A percentile compares a stretch with the other conserved stretches of the same genome.
Evolutionary conservation across 1,284 basidiomycete genomes (phyloP).

Genomic region (Hypsizygus ulmarius): DNA sequence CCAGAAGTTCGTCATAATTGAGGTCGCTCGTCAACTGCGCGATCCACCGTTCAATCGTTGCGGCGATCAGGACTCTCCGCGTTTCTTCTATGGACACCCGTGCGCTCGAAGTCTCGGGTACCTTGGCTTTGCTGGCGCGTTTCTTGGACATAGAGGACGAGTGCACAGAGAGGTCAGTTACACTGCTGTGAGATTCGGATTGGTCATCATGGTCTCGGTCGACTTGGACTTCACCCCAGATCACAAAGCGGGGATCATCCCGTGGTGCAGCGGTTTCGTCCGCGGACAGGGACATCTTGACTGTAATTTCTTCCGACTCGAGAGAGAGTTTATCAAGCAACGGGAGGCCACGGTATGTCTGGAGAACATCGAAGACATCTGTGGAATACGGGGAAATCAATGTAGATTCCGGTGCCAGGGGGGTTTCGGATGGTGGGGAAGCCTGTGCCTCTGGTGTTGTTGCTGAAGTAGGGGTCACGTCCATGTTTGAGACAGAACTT

Average conservation of each 20-base stretch:
- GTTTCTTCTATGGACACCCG: constrained; percentile 26
- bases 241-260: constrained; percentile 84
- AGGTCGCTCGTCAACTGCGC: constrained; percentile 83
- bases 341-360: constrained; percentile 74
- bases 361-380: constrained; percentile 78
- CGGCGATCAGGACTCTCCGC: constrained; percentile 68
- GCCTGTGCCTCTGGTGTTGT: constrained; percentile 12
- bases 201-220: constrained; percentile 49
- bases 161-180: constrained; percentile 39
- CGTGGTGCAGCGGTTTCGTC: constrained; percentile 68
- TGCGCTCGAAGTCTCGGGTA: constrained; percentile 34
- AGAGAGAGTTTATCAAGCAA: constrained; percentile 59
- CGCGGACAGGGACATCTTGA: constrained; percentile 59
- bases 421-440: constrained; percentile 1
- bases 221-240: constrained; percentile 72
- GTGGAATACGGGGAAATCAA: constrained; percentile 65
- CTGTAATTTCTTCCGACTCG: constrained; percentile 47
- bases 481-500: constrained; percentile 11
- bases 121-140: constrained; percentile 29
- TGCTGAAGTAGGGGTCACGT: constrained; percentile 13
- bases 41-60: constrained; percentile 88
- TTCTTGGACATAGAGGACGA: constrained; percentile 37
- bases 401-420: constrained; percentile 40
- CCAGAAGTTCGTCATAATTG: constrained; percentile 78
- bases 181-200: constrained; percentile 49